Evolutionary conservation across 108 stramenopile genomes (phyloP), one percentile per base, ranked within the genome.

Genomic region (Skeletonema grethae): DNA sequence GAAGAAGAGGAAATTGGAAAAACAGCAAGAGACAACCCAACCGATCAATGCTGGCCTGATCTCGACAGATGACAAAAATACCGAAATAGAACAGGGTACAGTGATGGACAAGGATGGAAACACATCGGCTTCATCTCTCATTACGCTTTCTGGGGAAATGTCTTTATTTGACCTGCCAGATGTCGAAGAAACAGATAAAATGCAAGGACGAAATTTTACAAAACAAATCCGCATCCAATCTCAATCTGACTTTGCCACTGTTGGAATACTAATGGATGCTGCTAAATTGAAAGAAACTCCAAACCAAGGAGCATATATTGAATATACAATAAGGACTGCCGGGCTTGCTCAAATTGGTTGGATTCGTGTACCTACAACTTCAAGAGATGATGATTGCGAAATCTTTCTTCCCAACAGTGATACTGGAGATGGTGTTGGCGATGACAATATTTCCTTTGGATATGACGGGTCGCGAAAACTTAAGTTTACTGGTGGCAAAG

Each of bases 261-360:
- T 85, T 48, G 93, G 81, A 2, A 63, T 90, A 20, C 70, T 91
- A 1, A 59, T 90, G 39, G 82, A 87, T 35, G 63, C 41, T 65
- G 43, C 34, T 34, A 80, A 79, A 61, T 34, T 68, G 61, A 43
- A 24, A 55, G 70, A 72, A 35, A 41, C 38, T 16, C 12, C 32
- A 31, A 15, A 59, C 29, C 43, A 45, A 31, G 58, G 56, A 25
- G 50, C 84, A 0, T 93, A 93, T 50, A 88, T 89, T 60, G 92
- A 95, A 79, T 91, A 87, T 4, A 83, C 75, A 11, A 67, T 93
- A 4, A 73, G 83, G 20, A 87, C 90, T 5, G 92, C 84, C 10
- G 94, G 94, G 5, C 60, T 95, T 6, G 84, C 86, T 7, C 94
- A 95, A 67, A 85, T 94, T 72, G 93, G 93, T 15, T 94, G 93